These are phyloP conservation scores for Coccomyxa sp. DNA, from an alignment of 139 green algal species.

Conservation along the genomic window DNA sequence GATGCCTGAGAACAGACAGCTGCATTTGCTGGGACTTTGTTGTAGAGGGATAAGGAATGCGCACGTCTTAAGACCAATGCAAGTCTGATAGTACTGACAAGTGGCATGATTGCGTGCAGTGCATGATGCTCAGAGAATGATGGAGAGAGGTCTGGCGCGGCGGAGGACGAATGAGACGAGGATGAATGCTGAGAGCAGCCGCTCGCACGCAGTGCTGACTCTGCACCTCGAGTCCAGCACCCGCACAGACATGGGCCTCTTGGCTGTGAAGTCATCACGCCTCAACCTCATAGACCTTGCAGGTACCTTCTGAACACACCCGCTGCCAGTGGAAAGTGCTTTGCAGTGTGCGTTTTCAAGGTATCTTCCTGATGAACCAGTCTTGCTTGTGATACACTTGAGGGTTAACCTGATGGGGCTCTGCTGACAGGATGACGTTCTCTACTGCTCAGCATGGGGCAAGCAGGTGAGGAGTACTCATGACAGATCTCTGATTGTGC, in stretches of 20 bases:
- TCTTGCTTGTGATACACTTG: not conserved
- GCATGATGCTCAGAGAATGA: constrained; percentile 63
- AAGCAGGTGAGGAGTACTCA: not conserved
- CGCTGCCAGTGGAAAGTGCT: not conserved
- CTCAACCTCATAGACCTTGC: constrained; percentile 97
- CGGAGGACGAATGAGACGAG: constrained; percentile 73
- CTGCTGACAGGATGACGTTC: not conserved
- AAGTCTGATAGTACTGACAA: too few species aligned
- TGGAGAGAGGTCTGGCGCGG: constrained; percentile 63
- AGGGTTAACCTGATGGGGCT: not conserved
- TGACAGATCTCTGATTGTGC: not conserved
- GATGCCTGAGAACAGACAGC: too few species aligned
- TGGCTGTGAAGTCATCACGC: constrained; percentile 45
- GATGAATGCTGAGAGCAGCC: constrained; percentile 82
- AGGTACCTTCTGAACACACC: constrained; percentile 32
- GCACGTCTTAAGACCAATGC: too few species aligned
- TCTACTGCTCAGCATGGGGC: not conserved
- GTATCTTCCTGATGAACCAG: not conserved
- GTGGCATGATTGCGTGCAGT: constrained; percentile 55
- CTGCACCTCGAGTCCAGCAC: constrained; percentile 47
- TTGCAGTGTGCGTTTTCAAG: not conserved
- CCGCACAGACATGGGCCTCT: constrained; percentile 37
- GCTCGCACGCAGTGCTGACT: constrained; percentile 90
- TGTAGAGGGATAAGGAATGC: too few species aligned
- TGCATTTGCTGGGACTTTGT: too few species aligned